A percentile compares a stretch with the other conserved stretches of the same genome.
Conservation (phyloP, 495 filamentous ascomycete genomes). For the Talaromyces trachyspermus region DNA sequence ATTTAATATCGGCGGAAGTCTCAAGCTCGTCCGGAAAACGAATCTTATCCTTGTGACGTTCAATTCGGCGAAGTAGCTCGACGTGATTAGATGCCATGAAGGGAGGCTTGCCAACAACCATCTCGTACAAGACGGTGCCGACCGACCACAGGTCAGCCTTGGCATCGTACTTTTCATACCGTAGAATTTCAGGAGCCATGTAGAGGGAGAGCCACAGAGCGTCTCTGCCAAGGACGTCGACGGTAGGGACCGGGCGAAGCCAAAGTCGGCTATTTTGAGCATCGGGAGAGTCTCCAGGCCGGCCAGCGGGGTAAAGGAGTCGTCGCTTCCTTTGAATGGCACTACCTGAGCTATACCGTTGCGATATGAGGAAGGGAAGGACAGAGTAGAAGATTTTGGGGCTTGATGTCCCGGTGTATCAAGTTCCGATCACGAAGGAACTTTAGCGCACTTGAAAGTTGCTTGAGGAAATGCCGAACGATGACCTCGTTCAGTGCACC, state of each 20-base stretch:
- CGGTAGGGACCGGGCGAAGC: constrained; percentile 86
- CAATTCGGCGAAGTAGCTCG: constrained; percentile 85
- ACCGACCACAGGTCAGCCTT: constrained; percentile 97
- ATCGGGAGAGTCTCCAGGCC: constrained; percentile 86
- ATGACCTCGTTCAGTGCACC: constrained; percentile 90
- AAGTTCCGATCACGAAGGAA: constrained; percentile 79
- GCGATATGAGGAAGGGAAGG: constrained; percentile 66
- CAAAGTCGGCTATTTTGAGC: constrained; percentile 96
- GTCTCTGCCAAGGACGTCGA: constrained; percentile 89
- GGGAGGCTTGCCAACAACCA: constrained; percentile 83
- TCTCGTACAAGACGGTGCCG: constrained; percentile 90
- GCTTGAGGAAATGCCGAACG: constrained; percentile 90
- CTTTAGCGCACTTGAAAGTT: constrained; percentile 84
- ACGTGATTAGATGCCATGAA: constrained; percentile 93
- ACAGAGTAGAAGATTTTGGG: constrained; percentile 87
- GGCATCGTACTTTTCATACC: constrained; percentile 95
- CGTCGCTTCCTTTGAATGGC: constrained; percentile 58
- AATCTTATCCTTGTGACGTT: constrained; percentile 75
- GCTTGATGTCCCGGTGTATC: constrained; percentile 95
- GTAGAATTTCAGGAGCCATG: constrained; percentile 96
- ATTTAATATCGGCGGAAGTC: constrained; percentile 71
- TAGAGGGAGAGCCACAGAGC: constrained; percentile 97
- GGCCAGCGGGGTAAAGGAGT: constrained; percentile 69
- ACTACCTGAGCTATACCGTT: constrained; percentile 40
- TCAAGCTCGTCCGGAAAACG: constrained; percentile 67